Evolutionary conservation across 2,329 filamentous ascomycete genomes (phyloP).

Genomic region (Talaromyces verruculosus): DNA sequence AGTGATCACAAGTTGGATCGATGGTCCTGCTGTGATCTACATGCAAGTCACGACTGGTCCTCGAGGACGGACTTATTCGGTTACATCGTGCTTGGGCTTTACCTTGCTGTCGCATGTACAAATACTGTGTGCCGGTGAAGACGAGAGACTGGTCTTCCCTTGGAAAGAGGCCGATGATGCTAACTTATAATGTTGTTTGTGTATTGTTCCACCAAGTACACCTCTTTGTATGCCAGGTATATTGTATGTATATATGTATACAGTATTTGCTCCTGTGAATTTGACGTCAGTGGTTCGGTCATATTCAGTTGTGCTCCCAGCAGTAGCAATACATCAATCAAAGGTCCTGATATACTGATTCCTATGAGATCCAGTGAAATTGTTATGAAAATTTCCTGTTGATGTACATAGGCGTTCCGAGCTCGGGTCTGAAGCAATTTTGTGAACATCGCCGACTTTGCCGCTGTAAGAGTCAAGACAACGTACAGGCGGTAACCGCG

Average conservation of each 20-base stretch:
- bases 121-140: neutral
- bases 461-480: neutral
- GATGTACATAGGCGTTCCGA: neutral
- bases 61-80: neutral
- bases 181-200: neutral
- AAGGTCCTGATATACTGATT: neutral
- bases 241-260: neutral
- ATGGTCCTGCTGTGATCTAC: constrained; percentile 8
- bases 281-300: neutral
- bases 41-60: neutral
- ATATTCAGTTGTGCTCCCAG: neutral
- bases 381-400: neutral
- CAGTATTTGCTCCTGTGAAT: neutral
- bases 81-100: constrained; percentile 4
- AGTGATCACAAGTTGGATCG: neutral
- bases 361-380: neutral
- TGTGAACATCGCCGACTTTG: neutral
- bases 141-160: neutral
- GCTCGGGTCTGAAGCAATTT: neutral
- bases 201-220: neutral
- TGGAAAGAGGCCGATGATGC: neutral
- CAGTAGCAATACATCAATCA: neutral
- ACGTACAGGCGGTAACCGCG: neutral
- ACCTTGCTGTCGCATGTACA: neutral
- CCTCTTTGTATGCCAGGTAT: neutral